These are phyloP conservation scores for Trichoderma sp. DNA, from an alignment of 2,329 filamentous ascomycete genomes.

Conservation along the genomic window DNA sequence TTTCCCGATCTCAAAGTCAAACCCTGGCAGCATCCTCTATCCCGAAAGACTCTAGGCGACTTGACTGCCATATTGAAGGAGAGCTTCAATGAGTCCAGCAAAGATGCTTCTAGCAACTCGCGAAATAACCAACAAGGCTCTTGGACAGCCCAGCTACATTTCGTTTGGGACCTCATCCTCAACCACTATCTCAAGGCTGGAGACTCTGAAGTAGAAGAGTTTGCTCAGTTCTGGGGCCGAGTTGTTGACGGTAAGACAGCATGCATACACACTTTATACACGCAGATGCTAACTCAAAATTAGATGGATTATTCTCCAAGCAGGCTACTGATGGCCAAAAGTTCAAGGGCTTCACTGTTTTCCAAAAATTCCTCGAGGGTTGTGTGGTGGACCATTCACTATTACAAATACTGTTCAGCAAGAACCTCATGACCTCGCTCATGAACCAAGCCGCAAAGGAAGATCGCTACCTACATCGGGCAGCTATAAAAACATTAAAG, in stretches of 20 bases:
- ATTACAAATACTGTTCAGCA: slow-evolving; percentile 67
- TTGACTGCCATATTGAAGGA: slow-evolving; percentile 80
- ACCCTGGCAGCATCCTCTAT: slow-evolving; percentile 76
- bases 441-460: slow-evolving; percentile 78
- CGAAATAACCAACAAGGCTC: slow-evolving; percentile 61
- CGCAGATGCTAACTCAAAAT: slow-evolving; percentile 24
- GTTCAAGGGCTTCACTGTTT: slow-evolving; percentile 85
- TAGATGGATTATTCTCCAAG: slow-evolving; percentile 79
- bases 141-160: slow-evolving; percentile 78
- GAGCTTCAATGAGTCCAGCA: slow-evolving; percentile 53
- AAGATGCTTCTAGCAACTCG: slow-evolving; percentile 42
- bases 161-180: slow-evolving; percentile 84
- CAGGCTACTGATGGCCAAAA: slow-evolving; percentile 84
- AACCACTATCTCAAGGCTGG: slow-evolving; percentile 44
- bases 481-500: slow-evolving; percentile 73
- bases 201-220: slow-evolving; percentile 44
- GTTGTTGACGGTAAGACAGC: slow-evolving; percentile 72
- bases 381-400: slow-evolving; percentile 45
- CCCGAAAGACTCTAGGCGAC: slow-evolving; percentile 61
- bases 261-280: not conserved
- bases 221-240: slow-evolving; percentile 79
- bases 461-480: slow-evolving; percentile 75
- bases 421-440: slow-evolving; percentile 76
- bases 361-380: slow-evolving; percentile 67
- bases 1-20: slow-evolving; percentile 64